Evolutionary conservation across 2,329 filamentous ascomycete species (phyloP).

Genomic region (Escovopsis sp.): DNA sequence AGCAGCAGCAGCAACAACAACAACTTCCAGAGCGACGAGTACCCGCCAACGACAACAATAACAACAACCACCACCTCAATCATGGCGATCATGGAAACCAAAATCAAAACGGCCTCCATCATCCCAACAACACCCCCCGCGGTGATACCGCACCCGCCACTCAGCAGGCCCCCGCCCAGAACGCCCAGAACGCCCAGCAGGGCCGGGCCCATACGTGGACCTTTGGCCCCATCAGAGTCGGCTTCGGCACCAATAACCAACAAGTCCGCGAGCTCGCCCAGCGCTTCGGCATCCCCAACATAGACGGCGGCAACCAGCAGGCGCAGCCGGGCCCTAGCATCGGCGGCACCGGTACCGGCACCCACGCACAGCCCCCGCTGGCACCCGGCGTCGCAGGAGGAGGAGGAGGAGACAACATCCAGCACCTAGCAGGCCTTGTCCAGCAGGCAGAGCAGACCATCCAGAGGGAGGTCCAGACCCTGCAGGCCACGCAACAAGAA

Average conservation of each 20-base stretch:
- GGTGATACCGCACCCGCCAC: slow-evolving; percentile 5
- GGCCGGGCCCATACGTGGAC: slow-evolving; percentile 45
- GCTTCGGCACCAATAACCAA: slow-evolving; percentile 56
- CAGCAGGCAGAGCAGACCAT: slow-evolving; percentile 53
- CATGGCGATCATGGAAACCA: no score
- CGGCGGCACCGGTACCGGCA: slow-evolving; percentile 8
- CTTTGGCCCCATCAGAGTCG: slow-evolving; percentile 59
- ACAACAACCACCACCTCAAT: background rate
- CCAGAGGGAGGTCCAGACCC: slow-evolving; percentile 45
- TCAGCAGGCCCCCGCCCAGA: slow-evolving; percentile 9
- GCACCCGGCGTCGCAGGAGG: no score
- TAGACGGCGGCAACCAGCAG: slow-evolving; percentile 10
- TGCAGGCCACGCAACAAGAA: slow-evolving; percentile 52
- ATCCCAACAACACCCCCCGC: background rate
- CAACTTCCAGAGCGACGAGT: no score
- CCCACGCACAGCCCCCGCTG: slow-evolving; percentile 7
- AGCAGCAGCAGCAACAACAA: slow-evolving; percentile 7
- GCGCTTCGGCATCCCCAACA: slow-evolving; percentile 35
- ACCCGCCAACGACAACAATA: slow-evolving; percentile 8
- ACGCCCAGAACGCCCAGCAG: slow-evolving; percentile 8
- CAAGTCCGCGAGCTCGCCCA: slow-evolving; percentile 54
- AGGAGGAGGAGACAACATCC: slow-evolving; percentile 20
- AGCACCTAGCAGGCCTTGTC: slow-evolving; percentile 43
- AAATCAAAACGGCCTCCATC: no score
- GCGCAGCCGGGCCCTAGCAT: slow-evolving; percentile 6